Conservation (phyloP, 345 rosid species). For the Boechera stricta region DNA sequence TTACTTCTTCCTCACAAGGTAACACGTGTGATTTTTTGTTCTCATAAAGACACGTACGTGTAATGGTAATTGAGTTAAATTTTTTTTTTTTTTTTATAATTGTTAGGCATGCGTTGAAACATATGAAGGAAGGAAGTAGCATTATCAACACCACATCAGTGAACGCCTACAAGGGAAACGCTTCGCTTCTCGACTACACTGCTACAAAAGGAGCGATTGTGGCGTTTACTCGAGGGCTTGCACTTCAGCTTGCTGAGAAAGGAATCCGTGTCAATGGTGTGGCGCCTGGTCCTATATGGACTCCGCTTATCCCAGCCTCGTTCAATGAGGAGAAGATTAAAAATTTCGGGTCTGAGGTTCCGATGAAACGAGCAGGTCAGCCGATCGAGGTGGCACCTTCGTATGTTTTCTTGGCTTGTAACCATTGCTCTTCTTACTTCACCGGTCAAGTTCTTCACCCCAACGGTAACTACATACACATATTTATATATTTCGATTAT, state of each 20-base stretch:
- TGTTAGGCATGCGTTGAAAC: constrained; percentile 66
- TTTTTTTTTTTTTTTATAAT: background rate
- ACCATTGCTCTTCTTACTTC: constrained; percentile 82
- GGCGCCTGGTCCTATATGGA: constrained; percentile 89
- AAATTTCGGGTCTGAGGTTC: constrained; percentile 59
- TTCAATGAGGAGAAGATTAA: constrained; percentile 59
- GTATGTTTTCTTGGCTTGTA: constrained; percentile 77
- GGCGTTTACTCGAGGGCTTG: constrained; percentile 76
- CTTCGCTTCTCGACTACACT: constrained; percentile 65
- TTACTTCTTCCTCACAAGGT: constrained; percentile 65
- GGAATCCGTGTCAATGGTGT: constrained; percentile 78
- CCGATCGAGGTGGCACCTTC: constrained; percentile 76
- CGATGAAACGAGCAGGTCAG: constrained; percentile 78
- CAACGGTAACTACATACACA: constrained; percentile 46
- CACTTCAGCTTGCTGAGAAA: constrained; percentile 62
- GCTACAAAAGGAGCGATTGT: constrained; percentile 83
- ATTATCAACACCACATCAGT: constrained; percentile 78
- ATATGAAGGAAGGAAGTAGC: constrained; percentile 78
- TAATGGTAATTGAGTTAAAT: background rate
- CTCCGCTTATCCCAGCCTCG: constrained; percentile 76
- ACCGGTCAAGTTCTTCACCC: constrained; percentile 88
- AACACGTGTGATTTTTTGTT: background rate
- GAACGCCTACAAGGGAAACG: constrained; percentile 67
- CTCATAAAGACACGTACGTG: background rate
- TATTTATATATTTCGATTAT: background rate